Evolutionary conservation across 768 basidiomycete genomes (phyloP).

Genomic region (Russula sp.): DNA sequence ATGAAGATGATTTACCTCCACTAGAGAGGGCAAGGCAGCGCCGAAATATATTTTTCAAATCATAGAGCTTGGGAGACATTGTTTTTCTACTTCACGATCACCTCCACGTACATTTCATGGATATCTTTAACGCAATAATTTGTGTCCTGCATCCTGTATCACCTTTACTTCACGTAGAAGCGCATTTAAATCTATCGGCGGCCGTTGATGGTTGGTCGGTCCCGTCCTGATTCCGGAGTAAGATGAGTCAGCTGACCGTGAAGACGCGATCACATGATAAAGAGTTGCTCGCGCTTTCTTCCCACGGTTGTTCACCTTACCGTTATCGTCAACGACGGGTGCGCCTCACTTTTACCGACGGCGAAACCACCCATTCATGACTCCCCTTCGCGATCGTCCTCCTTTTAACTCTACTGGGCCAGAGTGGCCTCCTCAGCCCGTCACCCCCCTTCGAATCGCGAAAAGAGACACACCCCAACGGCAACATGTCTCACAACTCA

Average conservation of each 20-base stretch:
- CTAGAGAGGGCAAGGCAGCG: constrained; percentile 64
- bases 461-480: constrained; percentile 56
- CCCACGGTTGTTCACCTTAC: constrained; percentile 28
- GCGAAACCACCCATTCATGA: constrained; percentile 34
- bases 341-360: background rate
- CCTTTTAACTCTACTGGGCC: constrained; percentile 61
- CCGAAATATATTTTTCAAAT: constrained; percentile 37
- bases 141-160: constrained; percentile 16
- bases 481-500: constrained; percentile 47
- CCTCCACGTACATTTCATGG: constrained; percentile 11
- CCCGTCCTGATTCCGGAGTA: too few species aligned
- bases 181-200: background rate
- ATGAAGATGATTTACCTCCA: constrained; percentile 61
- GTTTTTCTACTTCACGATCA: constrained; percentile 9
- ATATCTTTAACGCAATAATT: constrained; percentile 9
- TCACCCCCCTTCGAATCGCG: constrained; percentile 66
- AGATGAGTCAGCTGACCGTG: constrained; percentile 21
- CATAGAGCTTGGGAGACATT: background rate
- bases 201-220: background rate
- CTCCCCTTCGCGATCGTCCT: constrained; percentile 57
- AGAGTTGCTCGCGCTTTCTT: constrained; percentile 10
- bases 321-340: constrained; percentile 16
- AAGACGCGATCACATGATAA: constrained; percentile 31
- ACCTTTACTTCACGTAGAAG: background rate
- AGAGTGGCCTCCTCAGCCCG: constrained; percentile 61